Percentiles rank a stretch among this genome's conserved stretches.
phyloP scores from a whole-genome alignment of 306 rosid species.

The Vigna trinervia region DNA sequence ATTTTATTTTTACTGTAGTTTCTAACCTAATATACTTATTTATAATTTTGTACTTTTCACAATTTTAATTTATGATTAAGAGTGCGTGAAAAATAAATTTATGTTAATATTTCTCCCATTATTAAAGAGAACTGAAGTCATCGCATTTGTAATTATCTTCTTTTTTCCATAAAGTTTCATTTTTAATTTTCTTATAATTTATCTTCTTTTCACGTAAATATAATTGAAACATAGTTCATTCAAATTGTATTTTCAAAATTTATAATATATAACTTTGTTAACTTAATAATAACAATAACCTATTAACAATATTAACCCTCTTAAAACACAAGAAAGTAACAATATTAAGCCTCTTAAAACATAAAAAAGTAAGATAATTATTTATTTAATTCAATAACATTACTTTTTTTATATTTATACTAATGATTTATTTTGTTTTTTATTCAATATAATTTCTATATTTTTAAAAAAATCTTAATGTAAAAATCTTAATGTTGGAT shows the following conservation, averaged over 20 bases:
- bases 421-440: too few relatives aligned
- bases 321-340: too few relatives aligned
- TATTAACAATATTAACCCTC: too few relatives aligned
- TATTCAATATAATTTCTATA: too few relatives aligned
- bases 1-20: not conserved
- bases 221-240: not conserved
- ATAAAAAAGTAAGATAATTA: too few relatives aligned
- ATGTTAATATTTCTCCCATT: not conserved
- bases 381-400: too few relatives aligned
- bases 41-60: not conserved
- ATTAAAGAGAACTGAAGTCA: not conserved
- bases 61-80: not conserved
- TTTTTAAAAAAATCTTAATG: too few relatives aligned
- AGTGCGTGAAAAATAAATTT: not conserved
- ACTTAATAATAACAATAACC: not conserved
- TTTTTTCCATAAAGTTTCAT: not conserved
- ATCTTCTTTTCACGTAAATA: not conserved
- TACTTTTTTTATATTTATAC: too few relatives aligned
- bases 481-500: too few relatives aligned
- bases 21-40: not conserved
- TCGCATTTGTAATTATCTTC: not conserved
- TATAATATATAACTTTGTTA: not conserved
- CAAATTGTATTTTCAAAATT: not conserved
- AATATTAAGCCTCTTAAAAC: too few relatives aligned
- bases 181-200: not conserved